Base-by-base conservation (phyloP, 1,139 yeast genomes). In the Saccharomycopsis crataegensis region DNA sequence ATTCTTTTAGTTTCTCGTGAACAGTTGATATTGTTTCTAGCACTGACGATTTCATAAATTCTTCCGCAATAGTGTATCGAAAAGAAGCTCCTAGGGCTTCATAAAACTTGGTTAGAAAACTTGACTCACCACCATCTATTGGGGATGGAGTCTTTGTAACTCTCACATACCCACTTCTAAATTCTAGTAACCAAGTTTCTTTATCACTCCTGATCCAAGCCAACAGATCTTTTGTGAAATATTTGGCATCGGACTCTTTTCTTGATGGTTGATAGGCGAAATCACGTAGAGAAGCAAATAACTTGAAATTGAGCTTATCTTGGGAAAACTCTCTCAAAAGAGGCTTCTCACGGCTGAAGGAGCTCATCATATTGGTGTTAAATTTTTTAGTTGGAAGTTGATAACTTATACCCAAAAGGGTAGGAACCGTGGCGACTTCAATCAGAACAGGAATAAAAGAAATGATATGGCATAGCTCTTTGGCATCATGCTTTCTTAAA, bases 381-480 rank as follows among this genome's bases (percentile, higher is more conserved):
- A 22, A 22, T 22, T 22, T 22, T 22, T 22, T 22, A 22, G 28
- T 22, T 22, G 28, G 28, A 22, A 22, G 28, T 22, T 22, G 28
- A 4, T 22, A 22, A 22, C 28, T 4, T 22, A 22, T 33, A 7
- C 54, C 54, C 34, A 43, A 43, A 17, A 89, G 67, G 0, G 82
- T 75, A 0, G 95, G 88, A 1, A 80, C 75, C 0, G 88, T 75
- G 22, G 76, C 75, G 7, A 86, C 73, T 1, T 48, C 49, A 1
- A 33, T 40, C 12, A 22, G 34, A 31, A 28, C 12, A 5, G 49
- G 38, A 8, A 83, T 89, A 66, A 91, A 80, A 64, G 91, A 96
- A 0, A 89, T 76, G 3, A 91, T 76, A 62, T 84, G 86, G 62
- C 97, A 89, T 57, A 74, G 72, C 1, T 73, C 67, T 63, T 91